Conservation (phyloP, 306 rosid species). For the Lathyrus tuberosus region DNA sequence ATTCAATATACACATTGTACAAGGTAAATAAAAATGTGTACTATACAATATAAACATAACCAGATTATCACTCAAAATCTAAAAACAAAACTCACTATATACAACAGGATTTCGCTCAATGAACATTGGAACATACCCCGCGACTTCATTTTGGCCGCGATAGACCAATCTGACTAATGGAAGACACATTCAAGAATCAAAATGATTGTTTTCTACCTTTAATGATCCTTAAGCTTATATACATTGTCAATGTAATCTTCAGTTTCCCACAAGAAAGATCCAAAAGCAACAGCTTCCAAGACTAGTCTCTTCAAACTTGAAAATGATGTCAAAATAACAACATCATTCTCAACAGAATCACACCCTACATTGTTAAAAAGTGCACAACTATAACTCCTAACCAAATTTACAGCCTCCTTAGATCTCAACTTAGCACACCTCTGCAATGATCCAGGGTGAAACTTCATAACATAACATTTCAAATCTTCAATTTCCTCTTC, state of each 20-base stretch:
- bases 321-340: constrained; percentile 79
- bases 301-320: constrained; percentile 89
- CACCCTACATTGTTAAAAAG: constrained; percentile 62
- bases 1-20: constrained; percentile 24
- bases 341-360: constrained; percentile 52
- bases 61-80: constrained; percentile 23
- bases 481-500: constrained; percentile 58
- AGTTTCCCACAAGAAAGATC: constrained; percentile 89
- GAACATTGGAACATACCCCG: constrained; percentile 4
- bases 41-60: constrained; percentile 40
- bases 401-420: constrained; percentile 72
- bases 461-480: constrained; percentile 67
- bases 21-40: constrained; percentile 11
- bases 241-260: constrained; percentile 78
- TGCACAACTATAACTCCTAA: constrained; percentile 71
- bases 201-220: constrained; percentile 21
- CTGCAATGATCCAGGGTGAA: constrained; percentile 70
- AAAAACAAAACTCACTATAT: constrained; percentile 45
- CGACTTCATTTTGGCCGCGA: background rate
- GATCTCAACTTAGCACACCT: constrained; percentile 82
- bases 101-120: constrained; percentile 47
- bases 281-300: constrained; percentile 97
- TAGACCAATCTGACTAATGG: background rate
- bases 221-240: constrained; percentile 76
- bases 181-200: background rate